phyloP scores from a whole-genome alignment of 225 moss, liverwort and hornwort genomes.

The Rhytidiadelphus loreus region DNA sequence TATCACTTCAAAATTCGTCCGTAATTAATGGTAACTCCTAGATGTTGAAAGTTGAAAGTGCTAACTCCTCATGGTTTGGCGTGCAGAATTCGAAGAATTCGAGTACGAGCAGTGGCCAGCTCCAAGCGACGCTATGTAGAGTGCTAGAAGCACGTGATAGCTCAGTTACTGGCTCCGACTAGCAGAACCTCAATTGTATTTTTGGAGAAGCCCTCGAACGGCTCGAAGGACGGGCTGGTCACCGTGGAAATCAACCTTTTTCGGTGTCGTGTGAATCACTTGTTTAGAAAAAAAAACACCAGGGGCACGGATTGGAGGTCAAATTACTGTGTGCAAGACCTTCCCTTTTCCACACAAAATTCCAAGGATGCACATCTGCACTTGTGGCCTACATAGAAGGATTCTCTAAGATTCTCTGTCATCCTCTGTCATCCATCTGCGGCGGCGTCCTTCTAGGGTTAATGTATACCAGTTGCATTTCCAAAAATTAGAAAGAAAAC shows the following conservation, averaged over 20 bases:
- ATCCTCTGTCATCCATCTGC: too few species aligned
- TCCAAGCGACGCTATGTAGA: background rate
- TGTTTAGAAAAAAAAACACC: background rate
- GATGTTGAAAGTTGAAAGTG: background rate
- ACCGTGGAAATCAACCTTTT: background rate
- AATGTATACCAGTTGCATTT: background rate
- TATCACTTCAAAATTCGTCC: background rate
- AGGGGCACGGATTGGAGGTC: background rate
- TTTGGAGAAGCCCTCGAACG: background rate
- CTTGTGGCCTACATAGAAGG: background rate
- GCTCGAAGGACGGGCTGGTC: background rate
- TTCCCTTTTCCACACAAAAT: background rate
- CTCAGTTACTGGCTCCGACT: background rate
- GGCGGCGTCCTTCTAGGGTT: background rate
- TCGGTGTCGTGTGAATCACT: background rate
- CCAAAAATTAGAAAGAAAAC: background rate
- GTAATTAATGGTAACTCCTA: background rate
- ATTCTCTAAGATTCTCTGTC: too few species aligned
- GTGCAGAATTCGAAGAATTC: slow-evolving; percentile 4
- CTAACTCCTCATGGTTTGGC: background rate
- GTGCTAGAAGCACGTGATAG: background rate
- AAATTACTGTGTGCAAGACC: background rate
- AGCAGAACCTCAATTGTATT: background rate
- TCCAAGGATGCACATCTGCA: background rate
- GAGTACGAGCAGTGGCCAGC: background rate